Conservation (phyloP, 2,329 filamentous ascomycete genomes). For the Gyromitra esculenta region DNA sequence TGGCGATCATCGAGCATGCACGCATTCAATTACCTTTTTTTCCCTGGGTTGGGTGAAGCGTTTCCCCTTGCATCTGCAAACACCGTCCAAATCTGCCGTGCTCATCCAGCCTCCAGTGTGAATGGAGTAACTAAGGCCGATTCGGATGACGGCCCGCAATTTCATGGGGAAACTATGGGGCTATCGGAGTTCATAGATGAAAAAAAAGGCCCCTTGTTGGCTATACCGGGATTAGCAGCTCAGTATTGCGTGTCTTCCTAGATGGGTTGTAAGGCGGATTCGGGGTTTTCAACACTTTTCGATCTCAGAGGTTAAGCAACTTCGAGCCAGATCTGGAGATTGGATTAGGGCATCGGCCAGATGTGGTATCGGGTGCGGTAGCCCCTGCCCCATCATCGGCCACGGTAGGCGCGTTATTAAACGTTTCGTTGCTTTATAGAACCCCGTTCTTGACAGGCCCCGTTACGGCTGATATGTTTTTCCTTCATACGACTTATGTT, state of each 20-base stretch:
- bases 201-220: background rate
- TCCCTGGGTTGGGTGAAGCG: background rate
- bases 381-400: background rate
- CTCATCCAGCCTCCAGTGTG: slow-evolving; percentile 8
- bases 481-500: background rate
- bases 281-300: background rate
- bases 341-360: background rate
- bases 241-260: background rate
- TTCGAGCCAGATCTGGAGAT: background rate
- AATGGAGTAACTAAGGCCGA: background rate
- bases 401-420: background rate
- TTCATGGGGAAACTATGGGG: background rate
- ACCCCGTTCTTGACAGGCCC: background rate
- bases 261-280: background rate
- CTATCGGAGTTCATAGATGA: background rate
- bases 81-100: slow-evolving; percentile 6
- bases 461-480: background rate
- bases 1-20: slow-evolving; percentile 5
- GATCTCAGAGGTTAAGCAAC: background rate
- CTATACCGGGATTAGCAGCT: background rate
- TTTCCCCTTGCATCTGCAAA: slow-evolving; percentile 8
- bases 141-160: slow-evolving; percentile 24
- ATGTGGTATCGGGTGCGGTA: background rate
- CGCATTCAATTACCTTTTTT: background rate
- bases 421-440: background rate